A percentile compares a stretch with the other conserved stretches of the same genome.
Evolutionary conservation across 2,329 filamentous ascomycete genomes (phyloP).

Genomic region (Xylaria sp.): DNA sequence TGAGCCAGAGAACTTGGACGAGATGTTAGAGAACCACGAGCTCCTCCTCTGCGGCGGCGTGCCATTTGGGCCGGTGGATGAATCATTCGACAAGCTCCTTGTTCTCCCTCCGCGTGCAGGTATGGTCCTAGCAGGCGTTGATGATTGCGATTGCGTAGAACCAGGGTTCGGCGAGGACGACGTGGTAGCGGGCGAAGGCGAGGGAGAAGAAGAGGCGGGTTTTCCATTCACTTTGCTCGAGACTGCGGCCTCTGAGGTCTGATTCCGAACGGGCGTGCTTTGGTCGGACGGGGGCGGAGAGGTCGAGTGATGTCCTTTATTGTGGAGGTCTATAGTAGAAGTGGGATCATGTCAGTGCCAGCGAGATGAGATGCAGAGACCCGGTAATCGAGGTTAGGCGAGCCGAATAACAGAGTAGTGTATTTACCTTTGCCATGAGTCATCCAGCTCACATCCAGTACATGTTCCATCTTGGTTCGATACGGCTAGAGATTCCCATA

Average conservation of each 20-base stretch:
- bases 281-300: slow-evolving; percentile 33
- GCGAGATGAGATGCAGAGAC: not conserved
- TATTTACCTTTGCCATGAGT: slow-evolving; percentile 78
- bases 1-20: slow-evolving; percentile 83
- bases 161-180: slow-evolving; percentile 25
- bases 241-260: slow-evolving; percentile 26
- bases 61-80: slow-evolving; percentile 37
- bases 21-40: slow-evolving; percentile 94
- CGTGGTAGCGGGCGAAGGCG: slow-evolving; percentile 26
- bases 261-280: slow-evolving; percentile 28
- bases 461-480: slow-evolving; percentile 69
- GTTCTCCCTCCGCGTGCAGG: slow-evolving; percentile 41
- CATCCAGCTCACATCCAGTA: slow-evolving; percentile 91
- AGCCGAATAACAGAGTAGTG: not conserved
- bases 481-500: not conserved
- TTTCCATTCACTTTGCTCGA: slow-evolving; percentile 38
- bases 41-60: slow-evolving; percentile 60
- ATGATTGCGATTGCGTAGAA: slow-evolving; percentile 23
- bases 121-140: slow-evolving; percentile 38
- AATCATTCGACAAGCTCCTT: slow-evolving; percentile 42
- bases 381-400: not conserved
- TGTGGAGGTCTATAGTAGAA: slow-evolving; percentile 34
- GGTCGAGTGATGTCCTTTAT: slow-evolving; percentile 29
- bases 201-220: slow-evolving; percentile 23
- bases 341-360: slow-evolving; percentile 25